Conservation (phyloP, 2,329 filamentous ascomycete genomes). For the Lasiodiplodia theobromae region DNA sequence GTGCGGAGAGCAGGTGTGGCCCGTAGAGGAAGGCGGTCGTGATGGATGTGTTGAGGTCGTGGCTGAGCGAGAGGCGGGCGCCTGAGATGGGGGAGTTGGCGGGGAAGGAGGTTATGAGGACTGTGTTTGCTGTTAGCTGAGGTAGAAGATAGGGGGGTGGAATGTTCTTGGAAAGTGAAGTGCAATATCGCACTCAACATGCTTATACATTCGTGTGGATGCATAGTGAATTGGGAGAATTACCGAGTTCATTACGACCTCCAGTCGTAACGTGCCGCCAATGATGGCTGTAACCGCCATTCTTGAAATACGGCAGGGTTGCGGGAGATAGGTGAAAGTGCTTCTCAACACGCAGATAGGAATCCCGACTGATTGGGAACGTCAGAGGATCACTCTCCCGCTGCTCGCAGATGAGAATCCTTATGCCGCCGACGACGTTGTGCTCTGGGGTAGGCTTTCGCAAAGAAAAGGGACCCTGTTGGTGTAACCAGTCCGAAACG, state of each 20-base stretch:
- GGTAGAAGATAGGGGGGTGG: background rate
- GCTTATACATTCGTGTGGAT: background rate
- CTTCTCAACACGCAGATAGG: conserved; percentile 1
- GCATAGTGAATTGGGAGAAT: background rate
- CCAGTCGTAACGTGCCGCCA: conserved; percentile 3
- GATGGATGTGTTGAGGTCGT: conserved; percentile 5
- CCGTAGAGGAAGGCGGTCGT: conserved; percentile 25
- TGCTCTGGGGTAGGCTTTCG: background rate
- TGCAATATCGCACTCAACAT: background rate
- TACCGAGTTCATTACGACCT: conserved; percentile 18
- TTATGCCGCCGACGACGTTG: conserved; percentile 4
- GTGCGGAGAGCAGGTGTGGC: background rate
- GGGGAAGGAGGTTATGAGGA: background rate
- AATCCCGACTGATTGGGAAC: conserved; percentile 18
- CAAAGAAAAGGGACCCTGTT: conserved; percentile 9
- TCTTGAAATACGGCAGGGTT: conserved; percentile 23
- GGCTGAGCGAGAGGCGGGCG: conserved; percentile 12
- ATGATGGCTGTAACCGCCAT: background rate
- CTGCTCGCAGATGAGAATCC: conserved; percentile 22
- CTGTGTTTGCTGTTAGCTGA: background rate
- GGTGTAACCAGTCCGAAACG: conserved; percentile 18
- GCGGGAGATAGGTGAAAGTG: conserved; percentile 12
- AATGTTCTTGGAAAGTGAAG: background rate
- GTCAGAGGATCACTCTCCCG: conserved; percentile 9
- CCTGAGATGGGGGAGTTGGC: background rate